Base-by-base conservation (phyloP, 306 rosid species). In the Quercus ilex region DNA sequence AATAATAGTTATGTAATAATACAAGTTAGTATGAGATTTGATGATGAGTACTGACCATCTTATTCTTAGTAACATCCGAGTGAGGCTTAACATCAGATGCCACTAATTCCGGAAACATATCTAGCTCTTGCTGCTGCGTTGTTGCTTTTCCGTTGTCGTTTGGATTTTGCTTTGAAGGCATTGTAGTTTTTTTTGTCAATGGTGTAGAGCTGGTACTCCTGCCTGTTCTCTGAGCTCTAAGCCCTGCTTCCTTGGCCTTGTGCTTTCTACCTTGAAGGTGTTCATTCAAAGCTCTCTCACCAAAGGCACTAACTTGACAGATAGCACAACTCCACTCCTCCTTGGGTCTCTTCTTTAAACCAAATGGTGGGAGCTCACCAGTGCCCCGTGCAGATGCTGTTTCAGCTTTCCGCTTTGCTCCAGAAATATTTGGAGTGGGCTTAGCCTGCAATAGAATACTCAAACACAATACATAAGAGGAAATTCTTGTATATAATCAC, bases 181-280 rank as follows among this genome's bases (percentile, higher is more conserved):
- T 67, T 18, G 79, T 67, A 55, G 28, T 55, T 73, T 79, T 79
- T 77, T 74, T 63, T 11, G 33, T 52, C 3, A 55, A 59, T 17
- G 73, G 55, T 43, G 67, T 78, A 19, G 74, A 38, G 52, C 19
- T 26, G 64, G 71, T 75, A 67, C 38, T 26, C 70, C 74, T 82
- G 55, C 65, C 78, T n/a, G 10, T 60, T 41, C 59, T 88, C 21
- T 18, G 51, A 30, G 55, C 79, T 60, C 20, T 64, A 28, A 86
- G 69, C 11, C 67, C 35, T 49, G 74, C 83, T 76, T 80, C 91
- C 51, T 73, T 89, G 71, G 90, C 80, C 85, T 67, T 89, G 88
- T 90, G 98, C 87, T 81, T 94, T 88, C 21, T 92, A 31, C 98
- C 94, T 1, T 76, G 81, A 67, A 90, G 82, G 81, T 94, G 96